Percentiles rank a stretch among this genome's conserved stretches.
phyloP scores from a whole-genome alignment of 1,284 basidiomycete species.

The Ceratobasidium papillatum region DNA sequence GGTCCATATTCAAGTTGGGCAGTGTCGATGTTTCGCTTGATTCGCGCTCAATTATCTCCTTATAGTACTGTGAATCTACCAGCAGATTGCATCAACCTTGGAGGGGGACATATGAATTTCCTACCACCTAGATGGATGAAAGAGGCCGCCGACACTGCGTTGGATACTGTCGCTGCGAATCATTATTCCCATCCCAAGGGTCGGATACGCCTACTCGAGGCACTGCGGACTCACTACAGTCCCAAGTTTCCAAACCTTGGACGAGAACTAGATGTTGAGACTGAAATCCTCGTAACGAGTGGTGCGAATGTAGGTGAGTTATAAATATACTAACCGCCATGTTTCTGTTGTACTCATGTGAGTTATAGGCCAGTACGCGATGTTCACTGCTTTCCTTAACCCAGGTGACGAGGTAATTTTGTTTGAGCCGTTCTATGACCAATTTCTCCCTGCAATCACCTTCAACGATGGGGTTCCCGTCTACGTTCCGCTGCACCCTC shows the following conservation, averaged over 20 bases:
- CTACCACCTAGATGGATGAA: slow-evolving; percentile 85
- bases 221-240: slow-evolving; percentile 81
- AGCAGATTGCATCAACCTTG: slow-evolving; percentile 87
- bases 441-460: slow-evolving; percentile 90
- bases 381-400: slow-evolving; percentile 87
- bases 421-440: slow-evolving; percentile 98
- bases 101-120: slow-evolving; percentile 96
- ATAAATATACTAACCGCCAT: neutral
- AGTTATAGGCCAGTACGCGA: slow-evolving; percentile 82
- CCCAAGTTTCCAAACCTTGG: slow-evolving; percentile 66
- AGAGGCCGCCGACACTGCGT: slow-evolving; percentile 75
- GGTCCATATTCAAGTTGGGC: slow-evolving; percentile 90
- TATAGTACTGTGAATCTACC: slow-evolving; percentile 84
- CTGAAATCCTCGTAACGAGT: slow-evolving; percentile 92
- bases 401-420: slow-evolving; percentile 96
- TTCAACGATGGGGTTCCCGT: slow-evolving; percentile 95
- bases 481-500: slow-evolving; percentile 94
- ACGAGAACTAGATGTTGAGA: slow-evolving; percentile 80
- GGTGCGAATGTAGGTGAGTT: slow-evolving; percentile 91
- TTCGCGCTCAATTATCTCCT: neutral
- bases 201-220: slow-evolving; percentile 82
- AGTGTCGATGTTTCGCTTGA: neutral
- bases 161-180: slow-evolving; percentile 74
- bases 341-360: neutral
- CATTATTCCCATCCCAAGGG: slow-evolving; percentile 94